Base-by-base conservation (phyloP, 1,139 yeast species). In the Chernovozyma sophiae-reginae region DNA sequence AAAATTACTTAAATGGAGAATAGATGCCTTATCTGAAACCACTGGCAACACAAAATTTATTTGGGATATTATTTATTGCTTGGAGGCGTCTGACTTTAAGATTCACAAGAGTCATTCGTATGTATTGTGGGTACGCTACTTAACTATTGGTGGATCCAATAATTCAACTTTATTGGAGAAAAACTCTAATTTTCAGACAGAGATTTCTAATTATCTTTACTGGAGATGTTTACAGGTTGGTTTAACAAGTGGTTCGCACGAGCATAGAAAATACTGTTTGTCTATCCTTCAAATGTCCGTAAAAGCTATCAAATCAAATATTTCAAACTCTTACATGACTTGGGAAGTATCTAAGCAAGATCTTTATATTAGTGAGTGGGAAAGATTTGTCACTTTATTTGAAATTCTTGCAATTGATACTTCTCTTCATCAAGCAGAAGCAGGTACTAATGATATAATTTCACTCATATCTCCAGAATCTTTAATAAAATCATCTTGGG, bases 351-450 rank as follows among this genome's bases (percentile, higher is more conserved):
- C 48, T 0, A 45, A 63, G 1, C 49, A 49, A 3, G 51, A 52
- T 0, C 47, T 49, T 3, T 66, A 71, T 35, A 49, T 75, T 26
- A 65, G 64, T 13, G 77, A 79, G 32, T 89, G 96, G 96, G 72
- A 76, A 33, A 69, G 86, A 42, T 89, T 68, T 49, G 68, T 79
- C 25, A 85, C 96, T 0, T 61, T 89, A 12, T 83, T 79, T 46
- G 96, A 89, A 52, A 83, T 89, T 34, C 62, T 86, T 29, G 94
- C 89, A 2, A 73, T 89, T 33, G 97, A 89, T 54, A 81, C 96
- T 0, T 85, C 96, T 0, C 63, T 86, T 49, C 90, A 89, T 51
- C 97, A 89, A 57, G 80, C 92, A 0, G 81, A 81, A 47, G 96
- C 89, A 11, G 94, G 95, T 0, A 60, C 76, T 2, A 60, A 62